Base-by-base conservation (phyloP, 192 early-diverging fungal species). In the Entophlyctis helioformis region DNA sequence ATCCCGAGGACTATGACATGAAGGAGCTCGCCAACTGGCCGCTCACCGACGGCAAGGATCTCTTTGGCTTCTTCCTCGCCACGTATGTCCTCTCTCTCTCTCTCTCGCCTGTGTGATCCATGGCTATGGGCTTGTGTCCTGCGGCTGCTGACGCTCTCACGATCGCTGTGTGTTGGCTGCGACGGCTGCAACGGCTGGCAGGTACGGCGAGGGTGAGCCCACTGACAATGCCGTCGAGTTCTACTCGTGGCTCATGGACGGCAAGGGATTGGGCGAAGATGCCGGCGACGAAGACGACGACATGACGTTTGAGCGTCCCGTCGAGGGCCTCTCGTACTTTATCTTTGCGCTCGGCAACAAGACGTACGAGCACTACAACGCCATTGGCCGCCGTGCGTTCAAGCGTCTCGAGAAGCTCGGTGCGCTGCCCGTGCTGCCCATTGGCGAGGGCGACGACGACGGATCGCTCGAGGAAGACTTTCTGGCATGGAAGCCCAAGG, bases 371-470 rank as follows among this genome's bases (percentile, higher is more conserved):
- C 74, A 79, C 54, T 98, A 85, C 64, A 91, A 96, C 60, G 77
- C 82, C 51, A 83, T 93, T 33, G 74, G 67, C 25, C 71, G 86
- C 23, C 61, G 73, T 5, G 51, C 91, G 16, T 83, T 90, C 48
- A 66, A 60, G 21, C 70, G 74, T 21, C 53, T 96, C 50, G 46
- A 42, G n/a, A 58, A 64, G 21, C 60, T 90, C 39, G 92, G 92
- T 13, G 92, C 83, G 10, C 60, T 43, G 20, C 74, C 85, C 10
- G 59, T 96, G 29, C 82, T 80, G 42, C 72, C 75, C 42, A 64
- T 69, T 36, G 96, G 96, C 32, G 91, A 95, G 61, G 96, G 96
- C 46, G 96, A 98, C 69, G 96, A 98, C 61, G 91, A 98, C 62
- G 76, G 76, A 31, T 65, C 60, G 68, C 64, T 96, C 44, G 96